Percentiles rank a stretch among this genome's conserved stretches.
Evolutionary conservation across 352 stramenopile species (phyloP).

Genomic region (Globisporangium paroecandrum): DNA sequence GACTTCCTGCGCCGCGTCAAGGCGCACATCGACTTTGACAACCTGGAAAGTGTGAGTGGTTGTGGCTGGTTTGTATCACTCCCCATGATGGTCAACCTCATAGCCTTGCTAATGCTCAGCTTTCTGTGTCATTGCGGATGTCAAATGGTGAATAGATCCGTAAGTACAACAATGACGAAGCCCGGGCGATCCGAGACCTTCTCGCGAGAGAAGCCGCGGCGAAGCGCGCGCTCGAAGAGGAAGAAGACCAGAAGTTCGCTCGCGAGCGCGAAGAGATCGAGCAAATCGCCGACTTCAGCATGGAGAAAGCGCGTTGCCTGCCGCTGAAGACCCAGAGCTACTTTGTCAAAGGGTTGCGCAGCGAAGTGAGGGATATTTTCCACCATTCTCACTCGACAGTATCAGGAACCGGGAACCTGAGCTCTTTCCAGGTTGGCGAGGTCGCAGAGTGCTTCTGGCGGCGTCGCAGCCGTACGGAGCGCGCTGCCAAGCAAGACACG

Average conservation of each 20-base stretch:
- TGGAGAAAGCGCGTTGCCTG: constrained; percentile 37
- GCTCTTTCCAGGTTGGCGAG: constrained; percentile 30
- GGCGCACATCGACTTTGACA: constrained; percentile 36
- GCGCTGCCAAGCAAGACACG: constrained; percentile 12
- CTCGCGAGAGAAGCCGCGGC: constrained; percentile 39
- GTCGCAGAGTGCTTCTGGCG: constrained; percentile 51
- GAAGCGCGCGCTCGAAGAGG: constrained; percentile 40
- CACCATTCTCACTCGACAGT: constrained; percentile 5
- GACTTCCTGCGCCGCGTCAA: constrained; percentile 43
- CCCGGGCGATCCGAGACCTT: constrained; percentile 40
- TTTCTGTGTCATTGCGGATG: no score
- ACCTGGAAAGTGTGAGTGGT: constrained; percentile 30
- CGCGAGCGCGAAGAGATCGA: constrained; percentile 30
- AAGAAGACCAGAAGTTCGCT: constrained; percentile 32
- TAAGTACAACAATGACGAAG: constrained; percentile 52
- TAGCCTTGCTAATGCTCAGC: background rate
- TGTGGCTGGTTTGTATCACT: background rate
- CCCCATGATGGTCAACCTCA: no score
- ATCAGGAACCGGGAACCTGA: background rate
- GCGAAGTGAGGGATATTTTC: constrained; percentile 43
- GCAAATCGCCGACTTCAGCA: constrained; percentile 36
- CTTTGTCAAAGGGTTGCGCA: constrained; percentile 33
- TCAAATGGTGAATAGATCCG: constrained; percentile 34
- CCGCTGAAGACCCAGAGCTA: constrained; percentile 39
- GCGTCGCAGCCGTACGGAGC: constrained; percentile 25